Percentiles rank a stretch among this genome's conserved stretches.
Conservation (phyloP, 208 protist species). For the Porcisia hertigi region DNA sequence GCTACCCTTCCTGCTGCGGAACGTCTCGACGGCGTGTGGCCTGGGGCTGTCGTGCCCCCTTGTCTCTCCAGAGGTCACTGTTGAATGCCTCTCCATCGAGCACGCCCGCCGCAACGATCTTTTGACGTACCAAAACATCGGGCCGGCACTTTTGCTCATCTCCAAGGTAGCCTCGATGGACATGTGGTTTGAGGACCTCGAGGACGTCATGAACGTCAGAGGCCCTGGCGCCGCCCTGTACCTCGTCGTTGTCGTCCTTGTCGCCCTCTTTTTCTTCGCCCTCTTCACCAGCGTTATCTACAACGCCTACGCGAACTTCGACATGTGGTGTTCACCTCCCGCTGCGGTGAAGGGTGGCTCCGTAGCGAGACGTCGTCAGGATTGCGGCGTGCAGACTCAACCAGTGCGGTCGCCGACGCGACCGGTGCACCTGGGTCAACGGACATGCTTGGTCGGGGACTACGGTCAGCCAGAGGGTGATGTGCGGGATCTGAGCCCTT, state of each 20-base stretch:
- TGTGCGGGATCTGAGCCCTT: background rate
- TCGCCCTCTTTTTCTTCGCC: constrained; percentile 17
- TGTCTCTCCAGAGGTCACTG: constrained; percentile 13
- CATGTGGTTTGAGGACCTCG: constrained; percentile 50
- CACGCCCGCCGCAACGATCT: constrained; percentile 14
- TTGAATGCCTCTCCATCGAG: constrained; percentile 16
- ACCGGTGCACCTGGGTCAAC: background rate
- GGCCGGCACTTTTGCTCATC: constrained; percentile 37
- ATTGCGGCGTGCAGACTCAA: constrained; percentile 18
- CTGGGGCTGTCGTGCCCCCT: constrained; percentile 12
- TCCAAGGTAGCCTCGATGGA: constrained; percentile 45
- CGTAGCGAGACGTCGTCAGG: constrained; percentile 14
- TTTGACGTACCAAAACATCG: constrained; percentile 39
- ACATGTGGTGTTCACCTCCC: constrained; percentile 9
- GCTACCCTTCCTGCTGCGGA: constrained; percentile 24
- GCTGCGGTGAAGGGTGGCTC: background rate
- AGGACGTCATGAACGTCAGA: constrained; percentile 41
- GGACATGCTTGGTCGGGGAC: background rate
- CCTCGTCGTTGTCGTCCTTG: constrained; percentile 28
- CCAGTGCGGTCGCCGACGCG: background rate
- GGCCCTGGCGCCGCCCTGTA: constrained; percentile 42
- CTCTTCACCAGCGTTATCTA: constrained; percentile 15
- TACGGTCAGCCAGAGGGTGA: background rate
- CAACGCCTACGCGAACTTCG: constrained; percentile 21
- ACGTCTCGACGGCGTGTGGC: constrained; percentile 15